Evolutionary conservation across 352 stramenopile species (phyloP), one percentile per base, ranked within the genome.

Genomic region (Pythium insidiosum): DNA sequence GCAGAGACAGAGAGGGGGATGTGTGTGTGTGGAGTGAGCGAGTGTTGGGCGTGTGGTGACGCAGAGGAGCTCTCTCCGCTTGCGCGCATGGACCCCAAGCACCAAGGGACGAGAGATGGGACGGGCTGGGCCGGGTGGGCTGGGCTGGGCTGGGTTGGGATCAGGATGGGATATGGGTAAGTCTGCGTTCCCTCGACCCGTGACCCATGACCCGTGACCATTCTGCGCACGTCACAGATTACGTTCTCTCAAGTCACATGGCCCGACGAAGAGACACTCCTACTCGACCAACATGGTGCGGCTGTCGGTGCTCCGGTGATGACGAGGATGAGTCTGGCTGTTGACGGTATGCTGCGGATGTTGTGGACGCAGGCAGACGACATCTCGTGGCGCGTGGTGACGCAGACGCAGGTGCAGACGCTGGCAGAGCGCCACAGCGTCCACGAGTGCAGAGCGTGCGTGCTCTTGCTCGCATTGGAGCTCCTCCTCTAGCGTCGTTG

Each of bases 21-120:
- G 16, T 10, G 21, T 43, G 20, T 20, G 21, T 6, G 1, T 11
- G 10, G 6, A 19, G 43, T 12, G 12, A 21, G 38, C 13, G 31
- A 38, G 28, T 38, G 29, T 5, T 11, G 31, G 30, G 24, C n/a
- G n/a, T n/a, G 4, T 24, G 22, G 43, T 26, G 16, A 6, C 16
- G 18, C 21, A 22, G 36, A 5, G 36, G n/a, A 44, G 26, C 26
- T 46, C 39, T n/a, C n/a, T n/a, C n/a, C n/a, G n/a, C n/a, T n/a
- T n/a, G n/a, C n/a, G n/a, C n/a, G 28, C 28, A 12, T 2, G 18
- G 2, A 36, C 43, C 30, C 51, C 43, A 59, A 53, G 43, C 51
- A 53, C 43, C 51, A 46, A 53, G 36, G 18, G 21, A 22, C 16
- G n/a, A n/a, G n/a, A n/a, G n/a, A n/a, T n/a, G n/a, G n/a, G n/a